Base-by-base conservation (phyloP, 352 stramenopile genomes). In the Globisporangium canariense region DNA sequence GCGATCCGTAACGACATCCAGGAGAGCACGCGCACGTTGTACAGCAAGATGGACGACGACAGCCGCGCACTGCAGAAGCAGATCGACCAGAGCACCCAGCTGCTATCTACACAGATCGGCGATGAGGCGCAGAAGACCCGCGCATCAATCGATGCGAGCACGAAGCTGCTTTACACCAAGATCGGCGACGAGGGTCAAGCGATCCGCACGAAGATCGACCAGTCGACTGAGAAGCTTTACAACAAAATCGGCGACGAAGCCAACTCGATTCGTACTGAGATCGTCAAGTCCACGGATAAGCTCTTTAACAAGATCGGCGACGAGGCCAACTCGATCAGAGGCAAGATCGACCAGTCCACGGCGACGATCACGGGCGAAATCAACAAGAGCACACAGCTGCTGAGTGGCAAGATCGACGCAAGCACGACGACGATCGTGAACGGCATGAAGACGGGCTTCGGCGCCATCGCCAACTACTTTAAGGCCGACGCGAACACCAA, bases 161-260 rank as follows among this genome's bases (percentile, higher is more conserved):
- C 46, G 20, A 32, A 34, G 13, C 8, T 40, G 14, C 43, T 66
- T 9, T 47, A 61, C 22, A 64, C 38, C 18, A 51, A 53, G 22
- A 32, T 53, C 46, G 20, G 22, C 46, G 46, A 53, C 20, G 18
- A 54, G 6, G 57, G 34, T 0, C 36, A 61, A 14, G 10, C 51
- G 50, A 45, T 69, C 3, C 64, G 64, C 30, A 50, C 20, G 20
- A 53, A 53, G 20, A 53, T 30, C 20, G 25, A 53, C 22, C 46
- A 53, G 20, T 28, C 25, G 9, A 53, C 25, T 30, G 46, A 61
- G 14, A 60, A 58, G 50, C 49, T 69, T 0, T 65, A 58, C 51
- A 36, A 55, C 40, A 65, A 65, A 50, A 65, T 68, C 34, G 57
- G 50, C 16, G 45, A 68, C 4, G 56, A 62, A 43, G 64, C 51